Evolutionary conservation across 164 flowering plant genomes (phyloP).

Genomic region (Stephania japonica): DNA sequence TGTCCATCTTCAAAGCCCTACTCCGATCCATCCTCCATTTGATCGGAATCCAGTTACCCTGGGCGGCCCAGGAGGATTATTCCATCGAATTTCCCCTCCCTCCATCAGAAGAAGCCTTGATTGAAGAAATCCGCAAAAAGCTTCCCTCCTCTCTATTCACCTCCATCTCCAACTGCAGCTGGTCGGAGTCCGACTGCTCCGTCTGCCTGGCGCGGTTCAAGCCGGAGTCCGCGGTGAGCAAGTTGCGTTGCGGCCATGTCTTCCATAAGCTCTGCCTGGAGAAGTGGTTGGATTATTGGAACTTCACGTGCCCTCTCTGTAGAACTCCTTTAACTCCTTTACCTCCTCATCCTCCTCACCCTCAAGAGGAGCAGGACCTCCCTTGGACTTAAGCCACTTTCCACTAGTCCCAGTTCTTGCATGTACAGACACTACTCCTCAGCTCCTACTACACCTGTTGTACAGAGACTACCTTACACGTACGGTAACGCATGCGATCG

Average conservation of each 20-base stretch:
- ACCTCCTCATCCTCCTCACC: too few species aligned
- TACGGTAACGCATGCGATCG: neutral
- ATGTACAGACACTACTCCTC: neutral
- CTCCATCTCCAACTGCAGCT: conserved; percentile 15
- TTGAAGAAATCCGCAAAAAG: conserved; percentile 42
- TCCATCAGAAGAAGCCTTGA: conserved; percentile 13
- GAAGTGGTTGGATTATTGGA: conserved; percentile 71
- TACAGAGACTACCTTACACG: neutral
- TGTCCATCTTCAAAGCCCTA: conserved; percentile 50
- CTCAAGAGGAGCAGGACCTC: conserved; percentile 19
- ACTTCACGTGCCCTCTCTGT: conserved; percentile 69
- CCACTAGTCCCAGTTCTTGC: too few species aligned
- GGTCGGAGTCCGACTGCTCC: conserved; percentile 42
- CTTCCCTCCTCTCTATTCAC: conserved; percentile 38
- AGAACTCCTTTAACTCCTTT: conserved; percentile 49
- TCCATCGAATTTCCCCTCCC: conserved; percentile 17
- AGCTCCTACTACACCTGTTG: neutral
- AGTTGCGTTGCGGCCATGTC: conserved; percentile 59
- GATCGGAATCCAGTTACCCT: conserved; percentile 14
- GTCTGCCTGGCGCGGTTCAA: conserved; percentile 57
- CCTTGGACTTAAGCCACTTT: too few species aligned
- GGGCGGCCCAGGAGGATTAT: too few species aligned
- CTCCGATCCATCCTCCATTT: conserved; percentile 48
- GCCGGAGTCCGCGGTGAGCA: conserved; percentile 52
- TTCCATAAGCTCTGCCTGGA: conserved; percentile 64